Evolutionary conservation across 1,284 basidiomycete species (phyloP), one percentile per base, ranked within the genome.

Genomic region (Rhizopogon parksii): DNA sequence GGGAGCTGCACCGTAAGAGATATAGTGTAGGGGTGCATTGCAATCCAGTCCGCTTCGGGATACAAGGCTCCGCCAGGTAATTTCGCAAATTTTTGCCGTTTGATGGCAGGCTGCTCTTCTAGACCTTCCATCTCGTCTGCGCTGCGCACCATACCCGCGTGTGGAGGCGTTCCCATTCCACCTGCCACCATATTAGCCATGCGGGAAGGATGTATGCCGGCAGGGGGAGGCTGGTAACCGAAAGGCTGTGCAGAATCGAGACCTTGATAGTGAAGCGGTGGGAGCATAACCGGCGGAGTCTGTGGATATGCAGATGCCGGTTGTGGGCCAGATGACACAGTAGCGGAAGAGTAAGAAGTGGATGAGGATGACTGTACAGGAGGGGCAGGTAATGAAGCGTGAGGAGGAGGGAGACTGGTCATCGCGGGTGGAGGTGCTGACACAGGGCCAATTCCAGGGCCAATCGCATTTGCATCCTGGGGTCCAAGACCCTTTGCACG

Each of bases 1-100:
- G 94, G 92, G 52, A 97, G 74, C 65, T 94, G 90, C 4, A 96
- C 76, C 36, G 78, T 76, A 27, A 97, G 74, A 9, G 85, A 83
- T 60, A 96, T 90, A 7, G 93, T 87, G 58, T 93, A 85, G 34
- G 91, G 90, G 68, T 96, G 91, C 76, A 91, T 81, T 46, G 75
- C 76, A 59, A 91, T 81, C 93, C 93, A 96, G 65, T 94, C 89
- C 51, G 82, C 75, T 61, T 92, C 91, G 4, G 88, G 78, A 66
- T 90, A 93, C 53, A 87, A 70, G 53, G 83, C 81, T 1, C 88
- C 88, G 36, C 83, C 87, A 2, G 87, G 87, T 40, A 91, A 70
- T 66, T 91, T 92, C 30, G 85, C 85, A 15, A 93, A 80, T 53
- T 82, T 82, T 62, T 89, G 87, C 48, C 90, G 77, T 70, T 95